phyloP scores from a whole-genome alignment of 108 stramenopile species.

The Cylindrotheca closterium region DNA sequence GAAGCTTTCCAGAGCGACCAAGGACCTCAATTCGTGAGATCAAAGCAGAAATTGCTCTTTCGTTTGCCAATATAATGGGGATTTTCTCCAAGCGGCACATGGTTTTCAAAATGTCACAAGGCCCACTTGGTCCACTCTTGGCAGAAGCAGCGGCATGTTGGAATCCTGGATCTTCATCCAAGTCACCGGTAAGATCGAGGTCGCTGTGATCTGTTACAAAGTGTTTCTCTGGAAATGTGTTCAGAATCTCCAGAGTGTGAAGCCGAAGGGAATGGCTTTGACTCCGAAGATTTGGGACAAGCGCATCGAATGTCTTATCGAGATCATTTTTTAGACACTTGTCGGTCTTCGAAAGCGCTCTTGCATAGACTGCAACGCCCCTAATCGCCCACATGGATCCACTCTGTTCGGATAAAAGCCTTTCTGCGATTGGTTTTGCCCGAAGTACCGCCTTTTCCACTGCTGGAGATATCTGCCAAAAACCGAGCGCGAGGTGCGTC shows the following conservation, averaged over 20 bases:
- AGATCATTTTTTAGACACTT: conserved; percentile 4
- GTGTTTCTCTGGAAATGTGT: conserved; percentile 58
- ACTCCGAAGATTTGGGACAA: conserved; percentile 58
- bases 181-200: conserved; percentile 74
- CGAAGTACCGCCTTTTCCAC: conserved; percentile 23
- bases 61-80: conserved; percentile 56
- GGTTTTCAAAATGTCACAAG: conserved; percentile 61
- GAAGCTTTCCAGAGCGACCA: conserved; percentile 65
- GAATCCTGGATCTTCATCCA: conserved; percentile 69
- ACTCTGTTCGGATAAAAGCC: conserved; percentile 33
- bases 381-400: conserved; percentile 57
- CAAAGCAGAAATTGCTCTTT: conserved; percentile 50
- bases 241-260: conserved; percentile 69
- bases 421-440: conserved; percentile 28
- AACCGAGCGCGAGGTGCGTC: conserved; percentile 28
- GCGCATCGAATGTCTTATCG: conserved; percentile 47
- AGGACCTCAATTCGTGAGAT: conserved; percentile 68
- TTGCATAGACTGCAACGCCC: conserved; percentile 44
- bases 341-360: conserved; percentile 19
- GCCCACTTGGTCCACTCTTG: conserved; percentile 22
- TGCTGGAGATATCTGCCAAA: background rate
- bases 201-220: conserved; percentile 75
- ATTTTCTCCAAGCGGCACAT: conserved; percentile 61
- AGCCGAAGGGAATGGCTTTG: conserved; percentile 68
- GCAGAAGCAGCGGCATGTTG: background rate